Conservation (phyloP, 768 basidiomycete genomes). For the Chlorophyllum brunneum region DNA sequence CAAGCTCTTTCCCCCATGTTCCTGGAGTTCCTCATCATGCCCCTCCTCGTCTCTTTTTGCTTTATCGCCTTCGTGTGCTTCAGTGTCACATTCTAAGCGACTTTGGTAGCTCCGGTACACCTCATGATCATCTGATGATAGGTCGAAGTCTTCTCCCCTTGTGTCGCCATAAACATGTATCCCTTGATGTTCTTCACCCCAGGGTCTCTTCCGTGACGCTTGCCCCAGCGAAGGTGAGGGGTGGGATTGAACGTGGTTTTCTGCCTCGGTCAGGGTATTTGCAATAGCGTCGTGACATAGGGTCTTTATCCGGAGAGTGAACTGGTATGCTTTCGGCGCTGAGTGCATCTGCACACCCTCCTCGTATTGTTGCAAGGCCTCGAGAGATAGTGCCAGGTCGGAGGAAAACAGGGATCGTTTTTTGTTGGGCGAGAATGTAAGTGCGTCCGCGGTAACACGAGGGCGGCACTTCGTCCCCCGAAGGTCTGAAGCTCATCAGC, state of each 20-base stretch:
- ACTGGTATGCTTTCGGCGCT: slow-evolving; percentile 4
- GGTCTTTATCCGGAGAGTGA: slow-evolving; percentile 34
- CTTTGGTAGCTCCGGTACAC: no score
- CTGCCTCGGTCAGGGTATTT: background rate
- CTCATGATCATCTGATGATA: no score
- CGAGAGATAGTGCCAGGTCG: slow-evolving; percentile 1
- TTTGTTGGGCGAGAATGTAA: background rate
- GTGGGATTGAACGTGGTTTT: background rate
- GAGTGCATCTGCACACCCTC: background rate
- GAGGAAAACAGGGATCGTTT: slow-evolving; percentile 8
- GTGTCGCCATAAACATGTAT: no score
- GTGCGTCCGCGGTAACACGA: background rate
- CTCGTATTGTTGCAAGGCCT: background rate
- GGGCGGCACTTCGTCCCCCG: slow-evolving; percentile 13
- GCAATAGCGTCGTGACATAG: slow-evolving; percentile 29
- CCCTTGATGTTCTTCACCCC: background rate
- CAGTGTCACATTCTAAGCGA: no score
- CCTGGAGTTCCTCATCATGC: no score
- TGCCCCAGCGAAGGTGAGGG: background rate
- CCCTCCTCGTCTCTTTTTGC: no score
- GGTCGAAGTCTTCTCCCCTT: no score
- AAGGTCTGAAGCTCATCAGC: slow-evolving; percentile 9
- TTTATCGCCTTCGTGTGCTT: no score
- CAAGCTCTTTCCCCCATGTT: no score
- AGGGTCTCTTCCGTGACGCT: background rate